Base-by-base conservation (phyloP, 768 basidiomycete genomes). In the Chlorophyllum brunneum region DNA sequence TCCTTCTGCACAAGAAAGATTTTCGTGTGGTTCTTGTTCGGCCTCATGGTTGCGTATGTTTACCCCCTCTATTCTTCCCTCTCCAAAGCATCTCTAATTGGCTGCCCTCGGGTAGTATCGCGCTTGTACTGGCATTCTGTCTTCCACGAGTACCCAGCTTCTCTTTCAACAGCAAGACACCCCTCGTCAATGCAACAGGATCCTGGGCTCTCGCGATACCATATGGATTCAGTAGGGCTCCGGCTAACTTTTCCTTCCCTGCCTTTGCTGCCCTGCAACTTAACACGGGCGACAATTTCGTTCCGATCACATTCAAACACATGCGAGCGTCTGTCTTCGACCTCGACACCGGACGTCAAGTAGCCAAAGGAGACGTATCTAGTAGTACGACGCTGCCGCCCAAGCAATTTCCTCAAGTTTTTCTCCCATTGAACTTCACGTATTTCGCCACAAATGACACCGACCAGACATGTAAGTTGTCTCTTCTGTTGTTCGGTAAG, bases 231-330 rank as follows among this genome's bases (percentile, higher is more conserved):
- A 83, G 79, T 30, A 82, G 89, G 53, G 66, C 74, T 1, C 93
- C 92, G 0, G 85, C 94, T 49, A 95, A 95, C 68, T 98, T 95
- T 68, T 82, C 86, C 30, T 98, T 98, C 76, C 80, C 88, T 2
- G 90, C 85, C 0, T 74, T 76, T 38, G 81, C 92, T 15, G 76
- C 85, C 18, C 71, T 98, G 9, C 79, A 91, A 68, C 76, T 90
- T 43, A 81, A 95, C 68, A 92, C 91, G 7, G 71, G 69, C 11
- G 69, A 70, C 59, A 94, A 88, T 61, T 88, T 81, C 63, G 72
- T 95, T 10, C 93, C 94, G 3, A 64, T 94, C 41, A 82, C 78
- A 31, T 85, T 95, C 71, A 80, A 72, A 31, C 70, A 76, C 57
- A 71, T 97, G 42, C 70, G 73, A 44, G 93, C 88, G 0, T 64